Evolutionary conservation across 2,329 filamentous ascomycete genomes (phyloP), one percentile per base, ranked within the genome.

Genomic region (Periconia sp.): DNA sequence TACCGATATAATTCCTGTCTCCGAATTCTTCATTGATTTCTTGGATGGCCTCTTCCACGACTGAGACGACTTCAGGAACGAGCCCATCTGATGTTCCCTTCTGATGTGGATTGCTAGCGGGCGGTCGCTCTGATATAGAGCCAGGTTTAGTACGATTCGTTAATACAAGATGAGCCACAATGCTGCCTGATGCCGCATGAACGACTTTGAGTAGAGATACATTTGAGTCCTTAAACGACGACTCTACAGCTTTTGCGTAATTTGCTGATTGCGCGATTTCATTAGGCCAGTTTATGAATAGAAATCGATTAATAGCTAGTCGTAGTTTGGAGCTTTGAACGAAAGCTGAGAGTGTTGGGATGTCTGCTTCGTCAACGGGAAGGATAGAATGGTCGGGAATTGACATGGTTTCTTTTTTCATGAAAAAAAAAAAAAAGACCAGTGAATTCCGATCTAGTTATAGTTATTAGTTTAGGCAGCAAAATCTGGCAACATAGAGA

Each of bases 251-350:
- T 11, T 15, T 25, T 9, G 34, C 35, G 11, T 36, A 49, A 9
- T 49, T 18, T 4, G 15, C 37, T 4, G 13, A 7, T 18, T 49
- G 42, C 15, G 38, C 37, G 3, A 33, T 29, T n/a, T 42, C 22
- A 15, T 46, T 41, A 2, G 46, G 42, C 46, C 42, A 46, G 26
- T 46, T 19, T 15, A 33, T 34, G 28, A 23, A 42, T 7, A 49
- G 25, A 16, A 49, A 30, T 24, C 37, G 46, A 30, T 46, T 49
- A 28, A 49, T 46, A 10, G 37, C 8, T 4, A 49, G 42, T 9
- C 12, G 12, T 4, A 46, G 32, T 32, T 49, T 46, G 12, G 46
- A 49, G n/a, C 26, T 6, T 5, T 15, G 21, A 9, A 48, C 13
- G 12, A 35, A 37, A 1, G 21, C 24, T 5, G 32, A 17, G 15